These are phyloP conservation scores for Isoetes engelmannii DNA, from an alignment of 83 land plant species.

Conservation along the genomic window DNA sequence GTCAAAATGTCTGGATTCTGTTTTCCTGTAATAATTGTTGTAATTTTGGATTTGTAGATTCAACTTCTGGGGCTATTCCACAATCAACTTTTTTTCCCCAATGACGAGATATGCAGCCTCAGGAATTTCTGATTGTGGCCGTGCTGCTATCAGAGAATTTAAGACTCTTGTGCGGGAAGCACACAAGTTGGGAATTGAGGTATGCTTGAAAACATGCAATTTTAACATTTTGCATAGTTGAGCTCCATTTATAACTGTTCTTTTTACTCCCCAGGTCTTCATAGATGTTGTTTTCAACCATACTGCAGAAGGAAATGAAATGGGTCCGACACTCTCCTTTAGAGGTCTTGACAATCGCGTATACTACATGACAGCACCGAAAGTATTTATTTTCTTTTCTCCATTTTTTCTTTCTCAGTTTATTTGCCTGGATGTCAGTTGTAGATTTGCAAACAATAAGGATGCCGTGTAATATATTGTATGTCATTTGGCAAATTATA, in stretches of 20 bases:
- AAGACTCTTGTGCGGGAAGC: constrained; percentile 88
- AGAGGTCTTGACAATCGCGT: constrained; percentile 86
- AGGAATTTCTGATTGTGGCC: constrained; percentile 66
- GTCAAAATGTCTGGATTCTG: no score
- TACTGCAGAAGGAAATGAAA: constrained; percentile 98
- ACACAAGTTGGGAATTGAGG: constrained; percentile 96
- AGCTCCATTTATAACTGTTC: neutral
- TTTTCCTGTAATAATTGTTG: no score
- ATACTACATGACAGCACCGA: constrained; percentile 92
- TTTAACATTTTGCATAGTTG: no score
- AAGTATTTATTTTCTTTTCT: constrained; percentile 30
- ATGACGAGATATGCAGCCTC: constrained; percentile 92
- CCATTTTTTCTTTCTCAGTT: neutral
- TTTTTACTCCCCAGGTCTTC: constrained; percentile 46
- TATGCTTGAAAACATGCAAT: constrained; percentile 7
- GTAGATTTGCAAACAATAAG: no score
- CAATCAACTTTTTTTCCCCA: constrained; percentile 89
- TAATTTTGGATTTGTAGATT: constrained; percentile 33
- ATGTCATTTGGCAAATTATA: no score
- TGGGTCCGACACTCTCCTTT: constrained; percentile 87
- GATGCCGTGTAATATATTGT: no score
- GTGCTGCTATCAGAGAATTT: constrained; percentile 75
- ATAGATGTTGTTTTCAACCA: constrained; percentile 98
- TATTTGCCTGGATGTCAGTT: no score
- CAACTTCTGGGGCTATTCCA: constrained; percentile 99